Evolutionary conservation across 1,284 basidiomycete genomes (phyloP), one percentile per base, ranked within the genome.

Genomic region (Gomphus sp.): DNA sequence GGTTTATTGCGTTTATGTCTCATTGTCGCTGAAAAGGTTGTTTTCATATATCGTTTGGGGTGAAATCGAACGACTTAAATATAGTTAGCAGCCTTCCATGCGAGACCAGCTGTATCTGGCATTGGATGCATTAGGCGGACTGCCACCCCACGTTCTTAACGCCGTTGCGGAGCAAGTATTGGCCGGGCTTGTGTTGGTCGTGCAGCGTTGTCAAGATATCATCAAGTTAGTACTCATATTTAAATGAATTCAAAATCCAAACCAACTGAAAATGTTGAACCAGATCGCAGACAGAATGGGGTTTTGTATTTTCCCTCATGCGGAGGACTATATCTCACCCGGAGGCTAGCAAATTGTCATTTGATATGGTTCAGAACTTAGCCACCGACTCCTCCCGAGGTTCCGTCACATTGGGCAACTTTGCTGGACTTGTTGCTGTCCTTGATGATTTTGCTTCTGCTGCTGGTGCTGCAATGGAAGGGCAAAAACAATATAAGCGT

Each of bases 211-310:
- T 66, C 74, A 78, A 43, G 76, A 82, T 5, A 83, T 93, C 34
- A 83, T 93, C 63, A 80, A 80, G 86, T 88, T 6, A 10, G 44
- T 47, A 47, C 44, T 47, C 7, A 25, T 28, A 0, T 9, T 22
- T 3, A 9, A 25, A n/a, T 34, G 28, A 14, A 14, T 51, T 34
- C 4, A 10, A 33, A 22, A 31, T 28, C 5, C 6, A 31, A 51
- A 16, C 31, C 11, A 37, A 28, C n/a, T 51, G 3, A 48, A 34
- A 18, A 44, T 59, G 43, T 55, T 49, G 65, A 56, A 44, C 14
- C 62, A 89, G 84, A 61, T 94, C 93, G 2, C 87, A 90, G 65
- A 98, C 96, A 0, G 95, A 99, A 71, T 99, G 97, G 97, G 91
- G 91, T 58, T 76, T 98, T 39, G 81, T 96, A 16, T 92, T 97